Evolutionary conservation across 495 filamentous ascomycete genomes (phyloP).

Genomic region (Thermothielavioides terrestris): DNA sequence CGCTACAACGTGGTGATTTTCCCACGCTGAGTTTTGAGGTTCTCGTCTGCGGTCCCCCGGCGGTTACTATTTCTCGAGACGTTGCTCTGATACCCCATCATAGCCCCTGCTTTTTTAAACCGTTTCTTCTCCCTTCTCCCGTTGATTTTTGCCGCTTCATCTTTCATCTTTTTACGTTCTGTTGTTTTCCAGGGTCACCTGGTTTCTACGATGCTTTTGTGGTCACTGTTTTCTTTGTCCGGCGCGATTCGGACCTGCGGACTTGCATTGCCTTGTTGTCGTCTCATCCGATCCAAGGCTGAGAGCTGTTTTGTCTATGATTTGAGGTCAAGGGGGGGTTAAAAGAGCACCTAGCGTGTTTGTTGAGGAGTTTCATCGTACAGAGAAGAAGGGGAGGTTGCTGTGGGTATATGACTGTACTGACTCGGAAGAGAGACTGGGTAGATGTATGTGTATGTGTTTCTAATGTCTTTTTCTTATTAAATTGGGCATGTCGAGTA

Average conservation of each 20-base stretch:
- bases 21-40: not conserved
- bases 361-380: too few species aligned
- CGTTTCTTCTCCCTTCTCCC: not conserved
- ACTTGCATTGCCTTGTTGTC: not conserved
- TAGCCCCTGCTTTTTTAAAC: slow-evolving; percentile 12
- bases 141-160: not conserved
- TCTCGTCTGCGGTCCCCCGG: too few species aligned
- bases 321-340: not conserved
- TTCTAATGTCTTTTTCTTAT: too few species aligned
- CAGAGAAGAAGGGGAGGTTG: too few species aligned
- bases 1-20: not conserved
- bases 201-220: too few species aligned
- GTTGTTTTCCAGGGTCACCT: too few species aligned
- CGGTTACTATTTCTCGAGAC: too few species aligned
- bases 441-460: too few species aligned
- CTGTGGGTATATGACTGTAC: too few species aligned
- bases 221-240: not conserved
- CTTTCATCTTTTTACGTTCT: not conserved
- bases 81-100: slow-evolving; percentile 27
- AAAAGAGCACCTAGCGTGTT: too few species aligned
- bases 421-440: too few species aligned
- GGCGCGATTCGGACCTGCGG: not conserved
- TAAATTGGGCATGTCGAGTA: too few species aligned
- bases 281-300: not conserved
- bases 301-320: not conserved